Evolutionary conservation across 2,329 filamentous ascomycete genomes (phyloP), one percentile per base, ranked within the genome.

Genomic region (Talaromyces marneffei): DNA sequence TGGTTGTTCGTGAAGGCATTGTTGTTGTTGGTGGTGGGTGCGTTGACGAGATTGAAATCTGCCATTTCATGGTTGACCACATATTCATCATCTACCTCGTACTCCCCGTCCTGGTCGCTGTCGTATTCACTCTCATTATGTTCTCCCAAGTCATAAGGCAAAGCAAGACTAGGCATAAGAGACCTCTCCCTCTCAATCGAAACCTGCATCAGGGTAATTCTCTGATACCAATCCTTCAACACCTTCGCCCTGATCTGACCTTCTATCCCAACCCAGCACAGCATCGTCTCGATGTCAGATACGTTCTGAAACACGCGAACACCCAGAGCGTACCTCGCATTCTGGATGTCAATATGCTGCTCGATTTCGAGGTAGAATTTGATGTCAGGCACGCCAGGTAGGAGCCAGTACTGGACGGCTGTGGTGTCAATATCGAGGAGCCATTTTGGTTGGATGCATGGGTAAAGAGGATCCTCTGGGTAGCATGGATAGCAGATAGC

Each of bases 341-440:
- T 27, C 7, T 55, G 44, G n/a, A 59, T 59, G 18, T 59, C 57
- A 27, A 53, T 40, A 25, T 46, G n/a, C 14, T 42, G 37, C 27
- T 35, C 7, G 25, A 20, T 35, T 12, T 23, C 25, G 12, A 59
- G n/a, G 44, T 59, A 59, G n/a, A 16, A 44, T 33, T 39, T 53
- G 33, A 59, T 53, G n/a, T 53, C 44, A n/a, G 57, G 57, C 9
- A 53, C n/a, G 16, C 57, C 57, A 16, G n/a, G 46, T 16, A 42
- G 16, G 25, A 29, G 20, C 29, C 25, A 33, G 25, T 33, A 44
- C 9, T 59, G 35, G 35, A 59, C 18, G 1, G 18, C 8, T 23
- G 35, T 52, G 46, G 10, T n/a, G 5, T 33, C 35, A 2, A 25
- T 33, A 35, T 59, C 25, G 16, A 25, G 5, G 20, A 59, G 35